Conservation (phyloP, 192 early-diverging fungal species). For the Coemansia sp. region DNA sequence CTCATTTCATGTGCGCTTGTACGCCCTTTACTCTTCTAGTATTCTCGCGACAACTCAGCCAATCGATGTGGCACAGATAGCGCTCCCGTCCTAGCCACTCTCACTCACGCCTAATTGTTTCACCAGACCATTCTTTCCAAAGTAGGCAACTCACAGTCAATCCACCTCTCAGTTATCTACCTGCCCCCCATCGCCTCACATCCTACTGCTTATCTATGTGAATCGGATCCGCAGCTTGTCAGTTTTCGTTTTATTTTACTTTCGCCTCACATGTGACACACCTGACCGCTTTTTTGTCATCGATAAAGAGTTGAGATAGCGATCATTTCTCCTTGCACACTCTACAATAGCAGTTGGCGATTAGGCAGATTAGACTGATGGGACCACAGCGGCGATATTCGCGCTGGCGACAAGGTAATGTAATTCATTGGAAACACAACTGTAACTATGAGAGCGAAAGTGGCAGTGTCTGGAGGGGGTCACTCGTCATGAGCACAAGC, state of each 20-base stretch:
- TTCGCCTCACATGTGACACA: background rate
- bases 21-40: background rate
- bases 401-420: background rate
- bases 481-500: background rate
- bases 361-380: background rate
- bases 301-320: background rate
- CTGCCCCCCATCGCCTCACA: background rate
- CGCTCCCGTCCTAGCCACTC: background rate
- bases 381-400: background rate
- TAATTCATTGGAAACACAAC: background rate
- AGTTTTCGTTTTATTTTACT: background rate
- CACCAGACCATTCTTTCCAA: background rate
- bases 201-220: background rate
- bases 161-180: background rate
- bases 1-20: background rate
- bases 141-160: conserved; percentile 5
- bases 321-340: background rate
- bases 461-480: background rate
- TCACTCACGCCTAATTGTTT: background rate
- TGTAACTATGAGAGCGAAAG: background rate
- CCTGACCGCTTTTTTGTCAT: background rate
- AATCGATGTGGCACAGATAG: conserved; percentile 3
- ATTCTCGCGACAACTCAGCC: background rate
- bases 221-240: background rate
- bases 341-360: background rate